phyloP scores from a whole-genome alignment of 495 filamentous ascomycete genomes.

The Xylaria flabelliformis region DNA sequence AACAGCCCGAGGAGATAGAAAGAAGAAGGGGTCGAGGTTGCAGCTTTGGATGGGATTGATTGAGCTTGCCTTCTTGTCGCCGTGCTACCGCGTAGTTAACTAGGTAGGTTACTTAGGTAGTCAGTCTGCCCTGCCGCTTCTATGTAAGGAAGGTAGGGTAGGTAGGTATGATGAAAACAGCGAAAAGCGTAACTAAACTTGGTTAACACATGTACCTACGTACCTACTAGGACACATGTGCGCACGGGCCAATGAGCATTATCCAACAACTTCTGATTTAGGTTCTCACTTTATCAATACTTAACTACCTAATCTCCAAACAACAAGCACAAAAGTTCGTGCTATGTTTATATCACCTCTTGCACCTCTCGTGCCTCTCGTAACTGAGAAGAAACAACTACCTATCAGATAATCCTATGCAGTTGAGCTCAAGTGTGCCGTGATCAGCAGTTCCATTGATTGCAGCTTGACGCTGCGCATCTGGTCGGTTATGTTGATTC shows the following conservation, averaged over 20 bases:
- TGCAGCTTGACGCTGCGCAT: too few species aligned
- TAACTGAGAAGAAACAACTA: not conserved
- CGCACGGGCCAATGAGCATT: too few species aligned
- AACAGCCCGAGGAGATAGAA: not conserved
- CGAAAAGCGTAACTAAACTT: not conserved
- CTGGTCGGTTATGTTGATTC: not conserved
- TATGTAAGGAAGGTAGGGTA: too few species aligned
- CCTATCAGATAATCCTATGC: not conserved
- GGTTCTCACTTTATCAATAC: too few species aligned
- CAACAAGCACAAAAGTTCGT: too few species aligned
- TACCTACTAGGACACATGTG: too few species aligned
- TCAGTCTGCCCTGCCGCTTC: not conserved
- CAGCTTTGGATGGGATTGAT: not conserved
- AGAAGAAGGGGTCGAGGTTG: not conserved
- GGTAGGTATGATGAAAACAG: conserved; percentile 19
- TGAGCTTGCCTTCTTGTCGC: not conserved
- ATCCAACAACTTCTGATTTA: too few species aligned
- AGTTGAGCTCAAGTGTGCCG: not conserved
- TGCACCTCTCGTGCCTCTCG: too few species aligned
- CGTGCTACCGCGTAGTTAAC: not conserved
- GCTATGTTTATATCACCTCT: too few species aligned
- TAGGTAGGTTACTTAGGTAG: too few species aligned
- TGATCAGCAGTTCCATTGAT: not conserved
- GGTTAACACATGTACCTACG: not conserved
- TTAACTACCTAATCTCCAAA: too few species aligned